Base-by-base conservation (phyloP, 371 early-diverging fungal species). In the Smittium mucronatum region DNA sequence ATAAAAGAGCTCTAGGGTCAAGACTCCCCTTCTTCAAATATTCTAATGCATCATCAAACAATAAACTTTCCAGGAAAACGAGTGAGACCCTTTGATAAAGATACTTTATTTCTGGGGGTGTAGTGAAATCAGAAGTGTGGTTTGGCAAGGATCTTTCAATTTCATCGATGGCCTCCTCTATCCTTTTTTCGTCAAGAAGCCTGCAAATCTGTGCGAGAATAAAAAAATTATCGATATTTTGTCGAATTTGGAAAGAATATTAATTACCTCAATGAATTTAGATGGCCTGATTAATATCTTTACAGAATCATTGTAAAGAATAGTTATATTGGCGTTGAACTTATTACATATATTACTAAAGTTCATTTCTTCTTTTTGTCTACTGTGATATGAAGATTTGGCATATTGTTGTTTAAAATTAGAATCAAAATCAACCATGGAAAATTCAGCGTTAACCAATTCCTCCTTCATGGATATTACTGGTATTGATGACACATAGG, bases 11-110 rank as follows among this genome's bases (percentile, higher is more conserved):
- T 0, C 79, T 73, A 1, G 79, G 79, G 35, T 79, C 79, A 25
- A 79, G 32, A 1, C 16, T 17, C 1, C 79, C 79, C 25, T 73
- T 73, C 8, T 71, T 68, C 8, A 79, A 76, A 63, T 73, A 64
- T 34, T 70, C 73, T 57, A 75, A 71, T 8, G 79, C 76, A 21
- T 79, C 79, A 57, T 79, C 79, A 25, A 76, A 58, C 29, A 78
- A 68, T 65, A 73, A 61, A 33, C 63, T 67, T 34, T 68, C 67
- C 11, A 79, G 36, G 34, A 69, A 74, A 36, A 64, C 69, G 33
- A 71, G 33, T 32, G 75, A 75, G 0, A 75, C 79, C 64, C 73
- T 58, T 70, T 78, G 79, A 31, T 75, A 58, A 34, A 75, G 75
- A 67, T 71, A 78, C 57, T 69, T 60, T 0, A 35, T 70, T 59